Evolutionary conservation across 2,329 filamentous ascomycete genomes (phyloP), one percentile per base, ranked within the genome.

Genomic region (Verruconis gallopava): DNA sequence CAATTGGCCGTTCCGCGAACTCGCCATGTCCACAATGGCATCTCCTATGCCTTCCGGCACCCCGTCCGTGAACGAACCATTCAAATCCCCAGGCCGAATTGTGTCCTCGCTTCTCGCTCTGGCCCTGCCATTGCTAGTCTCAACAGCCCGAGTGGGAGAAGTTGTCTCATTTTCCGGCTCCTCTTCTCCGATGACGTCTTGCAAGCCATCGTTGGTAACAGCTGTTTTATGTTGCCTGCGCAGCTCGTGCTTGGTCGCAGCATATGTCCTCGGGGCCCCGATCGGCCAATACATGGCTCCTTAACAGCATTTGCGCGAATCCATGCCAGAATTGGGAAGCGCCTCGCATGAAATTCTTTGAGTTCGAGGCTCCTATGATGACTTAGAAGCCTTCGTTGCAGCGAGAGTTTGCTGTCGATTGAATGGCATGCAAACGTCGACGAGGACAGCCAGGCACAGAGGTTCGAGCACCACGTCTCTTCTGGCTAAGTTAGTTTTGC

Each of bases 221-320:
- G 21, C 15, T 19, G 34, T 22, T 14, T 40, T 15, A 12, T 28
- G 17, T n/a, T 33, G 9, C 21, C 15, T 17, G 9, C 13, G 9
- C 12, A 38, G 62, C 58, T 71, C 70, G 55, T 72, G 74, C 64
- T 76, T 83, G 65, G 72, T 82, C 53, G 81, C 81, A 56, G 83
- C 79, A 67, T 85, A 89, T 60, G 88, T 78, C 60, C 79, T 78
- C 57, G 85, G 83, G 59, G 83, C 83, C 61, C 82, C 84, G 61
- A 86, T 75, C 56, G 85, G 85, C 85, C 85, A 93, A 72, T 93
- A 93, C 85, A 91, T 93, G 70, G 51, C 50, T 44, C 53, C 37
- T 17, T 34, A 32, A 32, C 46, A 39, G 46, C 47, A 49, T 49
- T 42, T 46, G 46, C 44, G 38, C 47, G 44, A 44, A 43, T 45